These are phyloP conservation scores for Alternaria gansuensis DNA, from an alignment of 2,329 filamentous ascomycete genomes.

Conservation along the genomic window DNA sequence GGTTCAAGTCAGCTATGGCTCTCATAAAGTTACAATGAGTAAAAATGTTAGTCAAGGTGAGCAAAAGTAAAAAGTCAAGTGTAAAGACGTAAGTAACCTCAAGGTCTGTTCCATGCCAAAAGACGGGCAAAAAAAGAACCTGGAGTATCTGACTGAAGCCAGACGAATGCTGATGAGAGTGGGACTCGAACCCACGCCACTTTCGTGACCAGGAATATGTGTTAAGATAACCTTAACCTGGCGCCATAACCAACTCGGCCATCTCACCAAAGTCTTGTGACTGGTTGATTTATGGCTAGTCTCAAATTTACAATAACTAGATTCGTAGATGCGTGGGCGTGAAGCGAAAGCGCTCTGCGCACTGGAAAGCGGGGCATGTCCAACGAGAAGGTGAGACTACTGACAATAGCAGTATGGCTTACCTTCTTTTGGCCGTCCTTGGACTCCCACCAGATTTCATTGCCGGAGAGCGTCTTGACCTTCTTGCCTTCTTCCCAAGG, in stretches of 20 bases:
- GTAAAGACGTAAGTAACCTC: background rate
- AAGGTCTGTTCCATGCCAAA: background rate
- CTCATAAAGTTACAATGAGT: background rate
- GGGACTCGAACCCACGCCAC: conserved; percentile 55
- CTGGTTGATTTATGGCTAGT: conserved; percentile 23
- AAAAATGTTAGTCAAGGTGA: background rate
- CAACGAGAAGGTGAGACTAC: conserved; percentile 11
- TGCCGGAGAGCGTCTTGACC: conserved; percentile 72
- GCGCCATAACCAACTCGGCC: conserved; percentile 47
- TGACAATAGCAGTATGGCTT: conserved; percentile 42
- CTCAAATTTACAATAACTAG: conserved; percentile 9
- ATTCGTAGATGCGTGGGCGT: background rate
- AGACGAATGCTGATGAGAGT: conserved; percentile 53
- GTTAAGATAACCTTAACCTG: conserved; percentile 44
- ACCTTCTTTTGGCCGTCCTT: conserved; percentile 73
- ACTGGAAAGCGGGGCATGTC: conserved; percentile 13
- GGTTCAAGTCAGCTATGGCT: conserved; percentile 21
- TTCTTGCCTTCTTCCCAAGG: conserved; percentile 78
- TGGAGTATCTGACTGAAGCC: conserved; percentile 30
- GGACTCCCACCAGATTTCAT: conserved; percentile 83
- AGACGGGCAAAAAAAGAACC: conserved; percentile 34
- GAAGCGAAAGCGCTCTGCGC: conserved; percentile 9
- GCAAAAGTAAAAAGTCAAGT: background rate
- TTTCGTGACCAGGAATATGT: conserved; percentile 51
- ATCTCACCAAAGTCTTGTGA: conserved; percentile 16